A percentile compares a stretch with the other conserved stretches of the same genome.
These are phyloP conservation scores for Lactarius vividus DNA, from an alignment of 768 basidiomycete genomes.

Conservation along the genomic window DNA sequence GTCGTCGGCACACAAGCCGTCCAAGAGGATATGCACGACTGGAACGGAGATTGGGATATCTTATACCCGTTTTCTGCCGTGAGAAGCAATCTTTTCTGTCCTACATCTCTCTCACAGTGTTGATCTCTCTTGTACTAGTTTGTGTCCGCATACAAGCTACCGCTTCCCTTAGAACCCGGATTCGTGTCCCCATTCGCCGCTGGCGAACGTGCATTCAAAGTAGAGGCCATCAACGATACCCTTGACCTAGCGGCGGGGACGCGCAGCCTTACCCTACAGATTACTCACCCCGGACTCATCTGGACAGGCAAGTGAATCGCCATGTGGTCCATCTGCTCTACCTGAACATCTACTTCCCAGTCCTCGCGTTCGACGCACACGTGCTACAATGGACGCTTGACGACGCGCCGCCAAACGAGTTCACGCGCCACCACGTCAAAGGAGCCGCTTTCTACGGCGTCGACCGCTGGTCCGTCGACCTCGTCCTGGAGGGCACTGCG, in stretches of 20 bases:
- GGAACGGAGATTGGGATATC: slow-evolving; percentile 86
- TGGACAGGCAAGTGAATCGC: slow-evolving; percentile 63
- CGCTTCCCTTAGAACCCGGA: slow-evolving; percentile 47
- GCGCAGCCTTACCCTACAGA: slow-evolving; percentile 62
- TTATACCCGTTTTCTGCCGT: slow-evolving; percentile 80
- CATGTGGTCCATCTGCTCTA: slow-evolving; percentile 2
- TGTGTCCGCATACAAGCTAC: slow-evolving; percentile 78
- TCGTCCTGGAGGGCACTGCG: slow-evolving; percentile 52
- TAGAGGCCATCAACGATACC: slow-evolving; percentile 57
- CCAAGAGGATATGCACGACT: slow-evolving; percentile 63
- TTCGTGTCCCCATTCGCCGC: slow-evolving; percentile 31
- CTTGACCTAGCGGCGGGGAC: slow-evolving; percentile 58
- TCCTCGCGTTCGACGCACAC: slow-evolving; percentile 88
- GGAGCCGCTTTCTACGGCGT: slow-evolving; percentile 85
- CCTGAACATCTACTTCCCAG: slow-evolving; percentile 36
- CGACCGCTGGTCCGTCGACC: slow-evolving; percentile 68
- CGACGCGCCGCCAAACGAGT: slow-evolving; percentile 70
- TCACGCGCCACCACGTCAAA: slow-evolving; percentile 84
- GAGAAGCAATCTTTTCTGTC: slow-evolving; percentile 27
- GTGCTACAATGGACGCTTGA: slow-evolving; percentile 84
- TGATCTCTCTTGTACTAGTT: slow-evolving; percentile 48
- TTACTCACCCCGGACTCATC: slow-evolving; percentile 78
- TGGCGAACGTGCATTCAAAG: slow-evolving; percentile 43
- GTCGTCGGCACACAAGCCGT: slow-evolving; percentile 39
- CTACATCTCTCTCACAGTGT: neutral